phyloP scores from a whole-genome alignment of 345 rosid species.

The Gynandropsis gynandra region DNA sequence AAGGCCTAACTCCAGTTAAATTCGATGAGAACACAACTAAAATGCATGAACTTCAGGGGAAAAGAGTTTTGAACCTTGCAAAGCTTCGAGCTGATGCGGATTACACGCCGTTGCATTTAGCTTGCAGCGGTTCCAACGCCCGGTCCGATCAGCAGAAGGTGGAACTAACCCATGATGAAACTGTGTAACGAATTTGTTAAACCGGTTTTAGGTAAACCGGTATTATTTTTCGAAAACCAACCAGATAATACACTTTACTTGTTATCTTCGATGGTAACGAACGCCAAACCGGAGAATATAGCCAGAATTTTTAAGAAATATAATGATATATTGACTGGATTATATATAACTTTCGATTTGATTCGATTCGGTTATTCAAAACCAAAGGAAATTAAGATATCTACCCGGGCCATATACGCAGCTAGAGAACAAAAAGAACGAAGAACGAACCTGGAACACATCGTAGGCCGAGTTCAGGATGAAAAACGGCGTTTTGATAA shows the following conservation, averaged over 20 bases:
- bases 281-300: no score
- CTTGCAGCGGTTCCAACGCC: constrained; percentile 78
- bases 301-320: no score
- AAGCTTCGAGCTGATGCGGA: constrained; percentile 40
- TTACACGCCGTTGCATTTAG: constrained; percentile 47
- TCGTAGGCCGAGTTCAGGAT: constrained; percentile 90
- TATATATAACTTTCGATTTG: no score
- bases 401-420: no score
- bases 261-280: no score
- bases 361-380: no score
- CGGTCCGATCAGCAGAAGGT: constrained; percentile 56
- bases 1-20: no score
- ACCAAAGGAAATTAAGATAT: no score
- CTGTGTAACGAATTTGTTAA: constrained; percentile 30
- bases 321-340: no score
- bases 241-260: no score
- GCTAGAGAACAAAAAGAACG: not conserved
- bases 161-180: constrained; percentile 81
- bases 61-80: constrained; percentile 47
- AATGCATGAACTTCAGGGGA: no score
- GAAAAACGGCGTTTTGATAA: constrained; percentile 65
- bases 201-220: constrained; percentile 8
- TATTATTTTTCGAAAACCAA: not conserved
- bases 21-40: no score
- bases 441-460: constrained; percentile 56